Percentiles rank a stretch among this genome's conserved stretches.
Evolutionary conservation across 106 monocot genomes (phyloP).

Genomic region (Vanilla planifolia): DNA sequence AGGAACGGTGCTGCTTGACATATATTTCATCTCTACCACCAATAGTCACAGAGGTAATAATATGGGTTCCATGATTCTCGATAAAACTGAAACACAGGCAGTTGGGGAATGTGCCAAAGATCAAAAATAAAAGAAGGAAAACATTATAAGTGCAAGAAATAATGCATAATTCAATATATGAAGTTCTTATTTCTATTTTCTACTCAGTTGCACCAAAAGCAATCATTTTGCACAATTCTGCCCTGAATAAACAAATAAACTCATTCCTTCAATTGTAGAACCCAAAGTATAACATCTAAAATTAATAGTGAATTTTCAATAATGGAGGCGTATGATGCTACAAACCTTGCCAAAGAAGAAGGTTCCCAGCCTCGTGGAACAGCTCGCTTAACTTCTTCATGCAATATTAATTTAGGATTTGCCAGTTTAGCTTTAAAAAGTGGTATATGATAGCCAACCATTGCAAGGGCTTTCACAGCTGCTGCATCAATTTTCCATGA

Average conservation of each 20-base stretch:
- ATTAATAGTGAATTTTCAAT: neutral
- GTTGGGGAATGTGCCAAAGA: neutral
- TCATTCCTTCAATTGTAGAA: neutral
- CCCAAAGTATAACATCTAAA: neutral
- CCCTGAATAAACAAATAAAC: neutral
- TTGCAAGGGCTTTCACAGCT: constrained; percentile 61
- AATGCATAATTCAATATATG: neutral
- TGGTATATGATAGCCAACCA: constrained; percentile 65
- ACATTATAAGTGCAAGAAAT: neutral
- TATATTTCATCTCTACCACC: constrained; percentile 96
- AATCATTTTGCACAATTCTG: too few relatives aligned
- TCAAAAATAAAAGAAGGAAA: neutral
- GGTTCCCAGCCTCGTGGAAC: constrained; percentile 82
- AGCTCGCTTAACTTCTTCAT: constrained; percentile 52
- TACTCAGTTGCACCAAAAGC: too few relatives aligned
- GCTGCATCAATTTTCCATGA: constrained; percentile 59
- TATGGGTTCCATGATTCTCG: constrained; percentile 88
- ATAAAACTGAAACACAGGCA: constrained; percentile 64
- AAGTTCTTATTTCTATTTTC: neutral
- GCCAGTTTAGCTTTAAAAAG: constrained; percentile 48
- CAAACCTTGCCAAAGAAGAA: constrained; percentile 75
- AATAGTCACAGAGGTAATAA: constrained; percentile 86
- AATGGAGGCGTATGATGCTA: neutral
- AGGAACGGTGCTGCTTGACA: constrained; percentile 81
- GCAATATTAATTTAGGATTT: constrained; percentile 28